Conservation (phyloP, 495 filamentous ascomycete species). For the Pyronema domesticum region DNA sequence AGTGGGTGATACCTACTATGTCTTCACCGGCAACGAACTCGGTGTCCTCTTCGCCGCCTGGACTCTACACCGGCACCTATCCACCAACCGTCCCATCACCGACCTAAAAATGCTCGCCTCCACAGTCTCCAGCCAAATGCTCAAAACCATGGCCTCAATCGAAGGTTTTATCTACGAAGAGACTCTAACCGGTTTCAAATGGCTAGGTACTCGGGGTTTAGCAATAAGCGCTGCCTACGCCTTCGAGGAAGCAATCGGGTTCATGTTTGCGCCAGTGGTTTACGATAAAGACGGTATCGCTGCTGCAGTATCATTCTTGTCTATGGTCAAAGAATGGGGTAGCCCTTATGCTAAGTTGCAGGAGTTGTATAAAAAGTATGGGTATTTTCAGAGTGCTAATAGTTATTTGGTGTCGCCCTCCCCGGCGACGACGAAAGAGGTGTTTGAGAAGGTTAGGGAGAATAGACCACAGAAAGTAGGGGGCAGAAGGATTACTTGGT, state of each 20-base stretch:
- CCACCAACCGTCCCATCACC: slow-evolving; percentile 12
- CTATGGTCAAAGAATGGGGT: slow-evolving; percentile 36
- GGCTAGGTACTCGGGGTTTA: slow-evolving; percentile 33
- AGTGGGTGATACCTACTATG: slow-evolving; percentile 36
- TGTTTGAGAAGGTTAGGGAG: slow-evolving; percentile 40
- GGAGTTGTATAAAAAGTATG: slow-evolving; percentile 41
- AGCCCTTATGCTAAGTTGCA: slow-evolving; percentile 41
- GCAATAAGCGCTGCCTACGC: slow-evolving; percentile 34
- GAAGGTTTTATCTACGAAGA: slow-evolving; percentile 43
- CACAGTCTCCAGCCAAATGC: slow-evolving; percentile 50
- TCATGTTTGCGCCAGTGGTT: slow-evolving; percentile 50
- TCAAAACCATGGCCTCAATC: slow-evolving; percentile 38
- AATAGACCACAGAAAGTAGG: slow-evolving; percentile 31
- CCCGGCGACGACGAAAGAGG: slow-evolving; percentile 31
- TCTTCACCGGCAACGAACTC: slow-evolving; percentile 53
- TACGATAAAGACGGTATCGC: slow-evolving; percentile 57
- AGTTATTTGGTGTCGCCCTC: slow-evolving; percentile 48
- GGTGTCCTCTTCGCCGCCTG: slow-evolving; percentile 45
- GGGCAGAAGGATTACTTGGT: slow-evolving; percentile 35
- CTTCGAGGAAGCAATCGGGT: slow-evolving; percentile 58
- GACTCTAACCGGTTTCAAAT: slow-evolving; percentile 61
- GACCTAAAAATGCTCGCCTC: slow-evolving; percentile 35
- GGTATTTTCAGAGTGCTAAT: slow-evolving; percentile 49
- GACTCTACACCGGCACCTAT: slow-evolving; percentile 33
- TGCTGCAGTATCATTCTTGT: slow-evolving; percentile 46